phyloP scores from a whole-genome alignment of 257 asterid genomes.

The Nicotiana sylvestris region DNA sequence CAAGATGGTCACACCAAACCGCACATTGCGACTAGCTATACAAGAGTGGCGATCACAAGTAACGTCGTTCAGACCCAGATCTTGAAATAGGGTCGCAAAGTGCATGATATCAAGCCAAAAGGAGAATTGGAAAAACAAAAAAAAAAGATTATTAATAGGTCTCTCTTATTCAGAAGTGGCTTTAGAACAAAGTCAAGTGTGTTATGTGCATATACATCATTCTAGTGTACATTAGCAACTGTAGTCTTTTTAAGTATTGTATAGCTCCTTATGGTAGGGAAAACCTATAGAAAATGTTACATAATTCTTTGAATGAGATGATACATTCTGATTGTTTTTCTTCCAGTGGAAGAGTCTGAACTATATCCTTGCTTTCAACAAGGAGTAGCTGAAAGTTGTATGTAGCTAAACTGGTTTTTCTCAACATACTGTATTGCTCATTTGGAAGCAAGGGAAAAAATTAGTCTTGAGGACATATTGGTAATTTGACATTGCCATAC shows the following conservation, averaged over 20 bases:
- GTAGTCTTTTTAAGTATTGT: neutral
- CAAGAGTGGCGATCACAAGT: constrained; percentile 49
- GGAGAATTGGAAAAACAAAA: neutral
- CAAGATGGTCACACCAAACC: constrained; percentile 67
- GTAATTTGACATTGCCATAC: neutral
- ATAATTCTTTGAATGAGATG: neutral
- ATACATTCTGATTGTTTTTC: neutral
- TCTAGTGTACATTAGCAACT: neutral
- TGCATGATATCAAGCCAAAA: neutral
- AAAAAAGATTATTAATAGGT: no score
- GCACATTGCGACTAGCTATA: constrained; percentile 58
- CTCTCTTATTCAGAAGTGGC: neutral
- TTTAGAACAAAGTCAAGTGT: neutral
- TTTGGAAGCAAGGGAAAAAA: no score
- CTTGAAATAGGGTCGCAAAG: neutral
- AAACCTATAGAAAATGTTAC: neutral
- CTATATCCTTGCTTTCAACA: neutral
- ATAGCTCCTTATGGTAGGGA: neutral
- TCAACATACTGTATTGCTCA: no score
- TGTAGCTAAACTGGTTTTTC: neutral
- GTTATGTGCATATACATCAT: neutral
- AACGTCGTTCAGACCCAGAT: neutral
- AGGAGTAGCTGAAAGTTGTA: neutral
- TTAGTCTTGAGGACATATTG: no score
- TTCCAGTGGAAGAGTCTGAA: neutral